phyloP scores from a whole-genome alignment of 192 early-diverging fungal genomes.

The Podila minutissima region DNA sequence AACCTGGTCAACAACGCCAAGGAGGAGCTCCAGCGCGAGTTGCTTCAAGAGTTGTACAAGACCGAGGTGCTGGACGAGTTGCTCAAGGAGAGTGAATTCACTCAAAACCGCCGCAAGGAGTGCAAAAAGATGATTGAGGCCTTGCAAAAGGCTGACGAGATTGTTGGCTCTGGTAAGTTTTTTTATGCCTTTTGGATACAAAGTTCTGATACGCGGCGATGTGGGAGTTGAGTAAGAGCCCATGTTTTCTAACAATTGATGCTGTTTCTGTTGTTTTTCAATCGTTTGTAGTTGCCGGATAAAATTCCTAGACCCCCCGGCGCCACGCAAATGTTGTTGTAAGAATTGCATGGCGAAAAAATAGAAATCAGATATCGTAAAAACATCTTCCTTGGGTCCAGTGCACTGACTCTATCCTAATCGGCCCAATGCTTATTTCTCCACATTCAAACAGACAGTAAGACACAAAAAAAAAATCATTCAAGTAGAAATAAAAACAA shows the following conservation, averaged over 20 bases:
- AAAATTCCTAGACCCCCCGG: too few species aligned
- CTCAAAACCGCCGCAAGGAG: slow-evolving; percentile 89
- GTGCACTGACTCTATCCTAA: too few species aligned
- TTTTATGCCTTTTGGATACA: neutral
- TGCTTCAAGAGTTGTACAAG: slow-evolving; percentile 97
- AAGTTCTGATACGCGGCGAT: too few species aligned
- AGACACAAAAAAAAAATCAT: neutral
- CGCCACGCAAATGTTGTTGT: too few species aligned
- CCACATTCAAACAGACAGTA: neutral
- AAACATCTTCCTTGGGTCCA: too few species aligned
- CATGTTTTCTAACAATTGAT: too few species aligned
- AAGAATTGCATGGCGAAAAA: too few species aligned
- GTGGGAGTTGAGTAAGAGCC: too few species aligned
- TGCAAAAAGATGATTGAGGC: slow-evolving; percentile 99
- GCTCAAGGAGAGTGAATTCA: slow-evolving; percentile 95
- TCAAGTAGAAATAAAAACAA: neutral
- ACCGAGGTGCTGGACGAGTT: slow-evolving; percentile 92
- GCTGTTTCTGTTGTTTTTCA: too few species aligned
- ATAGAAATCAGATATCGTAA: too few species aligned
- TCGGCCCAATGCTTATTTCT: too few species aligned
- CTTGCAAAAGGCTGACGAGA: slow-evolving; percentile 83
- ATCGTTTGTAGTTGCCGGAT: too few species aligned
- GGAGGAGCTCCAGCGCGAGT: slow-evolving; percentile 94
- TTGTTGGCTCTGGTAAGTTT: slow-evolving; percentile 40
- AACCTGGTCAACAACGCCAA: slow-evolving; percentile 92